These are phyloP conservation scores for Loxodes magnus DNA, from an alignment of 73 alveolate genomes.

Conservation along the genomic window DNA sequence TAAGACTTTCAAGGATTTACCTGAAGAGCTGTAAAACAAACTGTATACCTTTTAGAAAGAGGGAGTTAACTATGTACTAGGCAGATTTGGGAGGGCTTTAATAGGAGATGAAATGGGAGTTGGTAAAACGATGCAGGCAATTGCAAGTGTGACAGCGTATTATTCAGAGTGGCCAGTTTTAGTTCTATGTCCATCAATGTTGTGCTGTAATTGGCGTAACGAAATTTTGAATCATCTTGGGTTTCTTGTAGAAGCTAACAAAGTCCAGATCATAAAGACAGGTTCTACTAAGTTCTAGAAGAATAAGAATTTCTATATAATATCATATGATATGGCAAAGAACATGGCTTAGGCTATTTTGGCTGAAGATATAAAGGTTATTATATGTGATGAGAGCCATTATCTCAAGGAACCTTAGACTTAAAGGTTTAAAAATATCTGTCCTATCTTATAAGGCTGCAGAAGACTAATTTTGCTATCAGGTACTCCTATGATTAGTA, in stretches of 20 bases:
- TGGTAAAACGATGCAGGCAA: constrained; percentile 86
- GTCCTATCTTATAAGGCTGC: constrained; percentile 63
- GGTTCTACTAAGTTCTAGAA: constrained; percentile 36
- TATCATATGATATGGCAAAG: constrained; percentile 66
- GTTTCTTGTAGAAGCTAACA: constrained; percentile 19
- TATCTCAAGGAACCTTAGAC: constrained; percentile 63
- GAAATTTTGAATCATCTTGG: constrained; percentile 60
- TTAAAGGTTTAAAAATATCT: constrained; percentile 52
- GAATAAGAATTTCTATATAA: constrained; percentile 53
- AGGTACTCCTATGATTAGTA: constrained; percentile 88
- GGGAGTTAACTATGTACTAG: constrained; percentile 72
- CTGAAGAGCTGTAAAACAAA: constrained; percentile 16
- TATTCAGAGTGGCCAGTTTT: constrained; percentile 88
- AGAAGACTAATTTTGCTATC: constrained; percentile 71
- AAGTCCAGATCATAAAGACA: constrained; percentile 39
- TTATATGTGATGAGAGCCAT: constrained; percentile 92
- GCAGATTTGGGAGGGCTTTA: constrained; percentile 68
- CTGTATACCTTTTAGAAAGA: constrained; percentile 60
- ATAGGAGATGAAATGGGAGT: constrained; percentile 97
- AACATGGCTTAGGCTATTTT: constrained; percentile 30
- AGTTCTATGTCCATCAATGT: constrained; percentile 77
- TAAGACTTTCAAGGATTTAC: constrained; percentile 13
- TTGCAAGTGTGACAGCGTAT: constrained; percentile 65
- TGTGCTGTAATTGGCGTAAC: constrained; percentile 74
- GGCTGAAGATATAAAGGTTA: constrained; percentile 37